These are phyloP conservation scores for Ogataea parapolymorpha DNA, from an alignment of 805 yeast species.

Conservation along the genomic window DNA sequence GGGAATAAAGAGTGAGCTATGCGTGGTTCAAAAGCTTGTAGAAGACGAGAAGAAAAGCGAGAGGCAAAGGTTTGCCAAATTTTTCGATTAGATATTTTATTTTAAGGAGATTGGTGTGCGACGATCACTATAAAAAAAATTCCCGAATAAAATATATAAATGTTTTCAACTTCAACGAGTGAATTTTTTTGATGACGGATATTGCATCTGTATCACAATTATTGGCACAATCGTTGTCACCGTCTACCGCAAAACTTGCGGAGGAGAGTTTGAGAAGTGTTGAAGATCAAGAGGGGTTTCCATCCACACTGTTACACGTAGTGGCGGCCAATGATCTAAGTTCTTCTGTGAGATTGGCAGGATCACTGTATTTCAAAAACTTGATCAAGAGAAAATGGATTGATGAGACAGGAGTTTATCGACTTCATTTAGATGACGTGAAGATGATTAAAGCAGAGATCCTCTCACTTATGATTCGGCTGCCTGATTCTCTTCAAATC, in stretches of 20 bases:
- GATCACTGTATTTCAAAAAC: slow-evolving; percentile 87
- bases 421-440: slow-evolving; percentile 60
- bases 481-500: slow-evolving; percentile 78
- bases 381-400: slow-evolving; percentile 83
- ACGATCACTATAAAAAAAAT: slow-evolving; percentile 1
- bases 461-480: slow-evolving; percentile 76
- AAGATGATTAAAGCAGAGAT: slow-evolving; percentile 69
- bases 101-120: background rate
- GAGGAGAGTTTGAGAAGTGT: slow-evolving; percentile 60
- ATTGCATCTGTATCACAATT: slow-evolving; percentile 51
- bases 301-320: slow-evolving; percentile 69
- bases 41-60: slow-evolving; percentile 46
- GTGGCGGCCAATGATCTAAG: slow-evolving; percentile 61
- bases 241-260: slow-evolving; percentile 61
- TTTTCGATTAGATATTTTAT: slow-evolving; percentile 39
- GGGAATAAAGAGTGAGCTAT: slow-evolving; percentile 43
- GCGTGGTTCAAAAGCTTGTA: slow-evolving; percentile 37
- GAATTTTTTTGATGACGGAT: slow-evolving; percentile 34
- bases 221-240: slow-evolving; percentile 62
- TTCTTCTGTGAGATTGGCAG: slow-evolving; percentile 71
- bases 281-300: slow-evolving; percentile 71
- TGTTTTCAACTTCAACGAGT: slow-evolving; percentile 6
- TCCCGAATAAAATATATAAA: slow-evolving; percentile 2
- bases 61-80: slow-evolving; percentile 57
- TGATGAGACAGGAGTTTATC: slow-evolving; percentile 80